phyloP scores from a whole-genome alignment of 495 filamentous ascomycete species.

The Penicillium antarcticum region DNA sequence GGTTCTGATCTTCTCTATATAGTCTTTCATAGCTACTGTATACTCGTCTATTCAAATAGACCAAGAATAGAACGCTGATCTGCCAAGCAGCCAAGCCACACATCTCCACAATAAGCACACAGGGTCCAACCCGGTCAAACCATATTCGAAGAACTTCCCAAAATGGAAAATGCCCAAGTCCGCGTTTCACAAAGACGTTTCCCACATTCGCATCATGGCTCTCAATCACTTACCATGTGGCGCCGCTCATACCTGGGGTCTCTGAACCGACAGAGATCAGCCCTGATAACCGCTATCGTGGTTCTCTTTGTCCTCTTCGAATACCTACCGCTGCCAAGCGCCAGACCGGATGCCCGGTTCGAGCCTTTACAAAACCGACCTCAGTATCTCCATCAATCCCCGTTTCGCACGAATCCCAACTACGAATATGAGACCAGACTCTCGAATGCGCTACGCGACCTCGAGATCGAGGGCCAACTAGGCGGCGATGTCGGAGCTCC shows the following conservation, averaged over 20 bases:
- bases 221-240: conserved; percentile 9
- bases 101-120: neutral
- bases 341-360: neutral
- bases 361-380: conserved; percentile 18
- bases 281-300: conserved; percentile 7
- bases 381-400: conserved; percentile 28
- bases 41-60: no score
- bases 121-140: neutral
- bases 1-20: no score
- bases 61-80: no score
- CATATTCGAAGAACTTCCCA: neutral
- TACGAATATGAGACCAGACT: conserved; percentile 24
- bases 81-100: neutral
- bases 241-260: neutral
- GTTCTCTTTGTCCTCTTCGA: conserved; percentile 6
- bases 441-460: conserved; percentile 18
- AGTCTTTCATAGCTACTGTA: no score
- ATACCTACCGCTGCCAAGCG: conserved; percentile 2
- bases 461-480: conserved; percentile 18
- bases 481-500: conserved; percentile 7
- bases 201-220: neutral
- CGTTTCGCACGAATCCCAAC: conserved; percentile 27
- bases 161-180: neutral
- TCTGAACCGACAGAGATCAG: conserved; percentile 4
- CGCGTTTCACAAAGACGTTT: neutral